Evolutionary conservation across 2,329 filamentous ascomycete genomes (phyloP), one percentile per base, ranked within the genome.

Genomic region (Setomelanomma holmii): DNA sequence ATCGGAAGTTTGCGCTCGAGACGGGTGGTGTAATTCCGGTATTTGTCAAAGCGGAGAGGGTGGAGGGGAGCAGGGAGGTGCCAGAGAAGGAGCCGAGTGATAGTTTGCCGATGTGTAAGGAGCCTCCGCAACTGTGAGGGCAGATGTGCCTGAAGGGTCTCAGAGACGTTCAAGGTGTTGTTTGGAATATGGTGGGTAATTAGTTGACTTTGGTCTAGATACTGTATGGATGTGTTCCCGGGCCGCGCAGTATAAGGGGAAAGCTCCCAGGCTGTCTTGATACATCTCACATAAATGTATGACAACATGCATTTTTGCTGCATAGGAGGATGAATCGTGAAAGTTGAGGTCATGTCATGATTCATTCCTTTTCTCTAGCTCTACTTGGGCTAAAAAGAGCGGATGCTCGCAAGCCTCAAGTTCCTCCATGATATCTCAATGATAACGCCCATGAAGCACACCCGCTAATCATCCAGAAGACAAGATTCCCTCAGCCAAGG

Each of bases 1-100:
- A 90, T 66, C 78, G 82, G 17, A 50, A 71, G 4, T 90, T 89
- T 68, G 71, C 73, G 4, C 74, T 90, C 19, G 78, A 80, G 35
- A 90, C 88, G 0, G 88, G 88, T 4, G 84, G 86, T 51, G 82
- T 89, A 14, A 87, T 90, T 43, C 86, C 88, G 0, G 85, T 88
- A 2, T 78, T 90, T 4, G 80, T 90, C 16, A 84, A 80, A 70
- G 86, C 84, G 0, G 76, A 83, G 69, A 81, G 67, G 17, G 64
- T 81, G 3, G 55, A 68, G 6, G 72, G 71, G 7, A 45, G 54
- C 38, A 64, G 70, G 39, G 53, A 48, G 16, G 56, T 52, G 46
- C 71, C 71, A 43, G 54, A 61, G 1, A 55, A 58, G 48, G 71
- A 73, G 45, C 71, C 71, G 19, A 73, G 69, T 58, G 69, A 66